Evolutionary conservation across 2,329 filamentous ascomycete genomes (phyloP), one percentile per base, ranked within the genome.

Genomic region (Fusarium verrucosum): DNA sequence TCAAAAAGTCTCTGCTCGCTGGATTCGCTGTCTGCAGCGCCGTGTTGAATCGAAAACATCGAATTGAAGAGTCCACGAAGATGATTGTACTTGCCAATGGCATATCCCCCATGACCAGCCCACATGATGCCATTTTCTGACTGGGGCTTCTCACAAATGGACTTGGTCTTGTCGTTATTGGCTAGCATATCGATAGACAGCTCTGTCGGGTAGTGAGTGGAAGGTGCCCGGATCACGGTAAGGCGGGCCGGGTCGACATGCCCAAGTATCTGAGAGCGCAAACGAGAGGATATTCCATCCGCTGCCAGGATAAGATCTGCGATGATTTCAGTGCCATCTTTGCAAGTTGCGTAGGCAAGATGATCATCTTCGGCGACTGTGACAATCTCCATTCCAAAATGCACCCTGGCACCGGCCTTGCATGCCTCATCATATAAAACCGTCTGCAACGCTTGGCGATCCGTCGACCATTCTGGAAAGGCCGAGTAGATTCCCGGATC

Each of bases 31-130:
- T 46, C 35, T 16, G 35, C 41, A 25, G 35, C 6, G 11, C 54
- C 49, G 1, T 57, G 49, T 16, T 57, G 54, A 30, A 57, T 57
- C 3, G 54, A 57, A 16, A 57, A 57, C 54, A 57, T 57, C 2
- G 45, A 20, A 8, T 57, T 57, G 33, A 57, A 57, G 0, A 57
- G 54, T 7, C 49, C 23, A n/a, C 54, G 54, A 7, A 35, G 54
- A 30, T 52, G 54, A 11, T 57, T 50, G 13, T 45, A 57, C 23
- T 57, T 57, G 22, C 49, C 54, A 13, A 57, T 53, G 1, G 49
- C 47, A 35, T 53, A 57, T 4, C 41, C 49, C 2, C 54, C 49
- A 5, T 57, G 41, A 2, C 54, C 54, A 28, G 54, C 47, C 54
- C 54, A 57, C 54, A 57, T 57, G 6, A 57, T 41, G 1, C 49